Base-by-base conservation (phyloP, 2,329 filamentous ascomycete genomes). In the Ceratocystis destructans region DNA sequence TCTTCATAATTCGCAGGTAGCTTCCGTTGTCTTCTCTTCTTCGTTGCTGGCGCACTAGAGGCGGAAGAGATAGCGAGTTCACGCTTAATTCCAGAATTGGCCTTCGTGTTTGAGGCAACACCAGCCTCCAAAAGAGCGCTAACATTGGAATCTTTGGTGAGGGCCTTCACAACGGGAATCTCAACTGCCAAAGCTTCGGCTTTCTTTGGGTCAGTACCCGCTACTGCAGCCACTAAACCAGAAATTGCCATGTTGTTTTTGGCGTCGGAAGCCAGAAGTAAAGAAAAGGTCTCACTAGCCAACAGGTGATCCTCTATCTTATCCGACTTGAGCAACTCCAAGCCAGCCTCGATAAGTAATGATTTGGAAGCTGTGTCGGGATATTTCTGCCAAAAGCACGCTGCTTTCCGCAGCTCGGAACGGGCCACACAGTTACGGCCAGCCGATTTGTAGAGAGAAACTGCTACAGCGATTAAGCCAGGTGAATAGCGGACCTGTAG, bases 161-260 rank as follows among this genome's bases (percentile, higher is more conserved):
- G 81, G 37, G 80, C 79, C 7, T 84, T 79, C 12, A 89, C 79
- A 1, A 85, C 76, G 4, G 86, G 83, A 20, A 92, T 79, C 53
- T 79, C 77, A 20, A 79, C 75, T 8, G 84, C 75, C 66, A 87
- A 78, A 0, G 80, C 73, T 65, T 83, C 76, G 22, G 85, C 78
- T 69, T 82, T 82, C 7, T 79, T 73, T 1, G 82, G 80, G 68
- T 87, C 80, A 1, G 77, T 79, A 1, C 83, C 83, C 33, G 89
- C 87, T 71, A 89, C 84, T 8, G 91, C 87, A 2, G 94, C 94
- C 6, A 97, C 83, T n/a, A 94, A 84, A 1, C 94, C 94, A 7
- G 91, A 91, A 17, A 85, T 83, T 1, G 89, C 86, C 65, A 87
- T 81, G 41, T 81, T 82, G 71, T 96, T 89, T 48, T 78, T 78